Percentiles rank a stretch among this genome's conserved stretches.
Conservation (phyloP, 2,329 filamentous ascomycete genomes). For the Huntiella savannae region DNA sequence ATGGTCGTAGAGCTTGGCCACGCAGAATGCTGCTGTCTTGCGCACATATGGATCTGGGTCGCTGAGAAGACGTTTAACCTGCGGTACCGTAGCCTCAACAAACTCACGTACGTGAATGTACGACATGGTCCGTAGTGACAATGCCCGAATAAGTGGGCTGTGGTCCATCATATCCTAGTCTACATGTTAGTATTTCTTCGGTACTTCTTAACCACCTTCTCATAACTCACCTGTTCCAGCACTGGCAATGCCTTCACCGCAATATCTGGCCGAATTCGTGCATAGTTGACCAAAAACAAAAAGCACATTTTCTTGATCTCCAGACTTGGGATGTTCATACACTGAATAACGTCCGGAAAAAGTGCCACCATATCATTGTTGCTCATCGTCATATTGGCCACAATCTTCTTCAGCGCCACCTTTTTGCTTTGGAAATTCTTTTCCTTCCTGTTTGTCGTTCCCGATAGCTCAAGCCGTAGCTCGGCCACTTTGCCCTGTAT, state of each 20-base stretch:
- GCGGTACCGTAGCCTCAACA: constrained; percentile 71
- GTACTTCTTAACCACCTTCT: too few relatives aligned
- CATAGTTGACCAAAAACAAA: constrained; percentile 91
- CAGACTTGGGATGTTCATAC: constrained; percentile 84
- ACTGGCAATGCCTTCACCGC: constrained; percentile 84
- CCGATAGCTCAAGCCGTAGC: constrained; percentile 69
- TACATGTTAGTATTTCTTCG: neutral
- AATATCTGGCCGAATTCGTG: constrained; percentile 81
- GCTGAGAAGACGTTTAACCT: constrained; percentile 64
- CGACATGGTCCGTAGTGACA: constrained; percentile 86
- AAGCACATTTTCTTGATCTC: constrained; percentile 99
- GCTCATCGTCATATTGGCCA: constrained; percentile 99
- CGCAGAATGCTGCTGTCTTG: constrained; percentile 89
- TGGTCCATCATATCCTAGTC: constrained; percentile 73
- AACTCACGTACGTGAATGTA: constrained; percentile 95
- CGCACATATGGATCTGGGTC: constrained; percentile 90
- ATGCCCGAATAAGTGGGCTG: constrained; percentile 79
- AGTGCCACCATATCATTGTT: constrained; percentile 99
- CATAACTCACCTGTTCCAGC: constrained; percentile 35
- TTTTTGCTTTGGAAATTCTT: constrained; percentile 92
- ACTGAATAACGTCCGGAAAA: constrained; percentile 85
- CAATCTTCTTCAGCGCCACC: constrained; percentile 97
- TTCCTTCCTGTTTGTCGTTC: constrained; percentile 78
- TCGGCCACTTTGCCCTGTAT: constrained; percentile 96
- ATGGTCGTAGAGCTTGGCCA: constrained; percentile 95